Conservation (phyloP, 169 alveolate genomes). For the Cyclospora cayetanensis region DNA sequence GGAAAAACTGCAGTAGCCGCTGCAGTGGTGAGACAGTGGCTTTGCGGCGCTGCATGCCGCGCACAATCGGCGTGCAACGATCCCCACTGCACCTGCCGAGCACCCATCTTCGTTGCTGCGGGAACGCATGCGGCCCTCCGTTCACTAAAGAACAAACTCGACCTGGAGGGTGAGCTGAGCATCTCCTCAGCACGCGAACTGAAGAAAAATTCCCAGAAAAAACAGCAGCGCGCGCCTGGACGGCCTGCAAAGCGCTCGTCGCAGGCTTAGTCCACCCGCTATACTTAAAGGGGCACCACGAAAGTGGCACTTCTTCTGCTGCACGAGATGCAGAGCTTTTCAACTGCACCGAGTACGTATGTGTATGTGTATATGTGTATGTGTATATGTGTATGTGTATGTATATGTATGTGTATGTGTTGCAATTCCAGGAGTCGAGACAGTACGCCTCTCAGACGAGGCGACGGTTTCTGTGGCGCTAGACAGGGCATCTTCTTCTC, state of each 20-base stretch:
- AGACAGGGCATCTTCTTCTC: not conserved
- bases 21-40: constrained; percentile 46
- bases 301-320: too few relatives aligned
- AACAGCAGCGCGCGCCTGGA: too few relatives aligned
- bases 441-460: constrained; percentile 49
- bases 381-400: too few relatives aligned
- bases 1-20: constrained; percentile 61
- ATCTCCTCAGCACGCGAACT: too few relatives aligned
- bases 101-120: constrained; percentile 58
- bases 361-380: too few relatives aligned
- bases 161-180: constrained; percentile 54
- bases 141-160: constrained; percentile 45
- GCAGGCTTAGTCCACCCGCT: too few relatives aligned
- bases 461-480: constrained; percentile 31
- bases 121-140: constrained; percentile 66
- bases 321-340: too few relatives aligned
- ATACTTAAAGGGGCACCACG: too few relatives aligned
- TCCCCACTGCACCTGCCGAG: constrained; percentile 38
- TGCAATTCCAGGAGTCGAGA: constrained; percentile 19
- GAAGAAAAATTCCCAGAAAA: too few relatives aligned
- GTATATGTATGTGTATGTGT: too few relatives aligned
- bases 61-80: not conserved
- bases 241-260: too few relatives aligned
- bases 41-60: not conserved
- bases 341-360: too few relatives aligned